Evolutionary conservation across 495 filamentous ascomycete genomes (phyloP).

Genomic region (Penicillium goetzii): DNA sequence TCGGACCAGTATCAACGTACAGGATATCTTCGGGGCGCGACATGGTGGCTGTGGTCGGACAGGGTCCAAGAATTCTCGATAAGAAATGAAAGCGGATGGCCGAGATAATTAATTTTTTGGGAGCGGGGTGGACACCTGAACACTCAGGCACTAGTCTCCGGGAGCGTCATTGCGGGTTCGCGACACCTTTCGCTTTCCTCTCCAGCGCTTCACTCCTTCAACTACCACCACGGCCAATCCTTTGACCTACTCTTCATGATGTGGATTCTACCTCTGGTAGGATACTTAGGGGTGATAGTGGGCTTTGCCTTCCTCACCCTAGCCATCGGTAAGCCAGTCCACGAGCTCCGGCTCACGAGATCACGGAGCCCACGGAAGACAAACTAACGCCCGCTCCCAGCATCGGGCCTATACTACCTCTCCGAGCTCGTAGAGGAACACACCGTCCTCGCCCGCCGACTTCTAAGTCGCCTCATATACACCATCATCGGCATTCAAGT

Average conservation of each 20-base stretch:
- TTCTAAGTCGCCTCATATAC: slow-evolving; percentile 86
- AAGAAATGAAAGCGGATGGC: slow-evolving; percentile 6
- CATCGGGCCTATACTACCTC: slow-evolving; percentile 96
- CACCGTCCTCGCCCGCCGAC: slow-evolving; percentile 84
- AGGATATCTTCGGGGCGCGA: slow-evolving; percentile 94
- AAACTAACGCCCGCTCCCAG: slow-evolving; percentile 47
- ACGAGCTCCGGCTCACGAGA: not conserved
- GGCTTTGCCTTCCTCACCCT: slow-evolving; percentile 94
- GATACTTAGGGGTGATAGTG: slow-evolving; percentile 83
- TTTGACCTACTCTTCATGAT: slow-evolving; percentile 49
- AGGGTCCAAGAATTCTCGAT: slow-evolving; percentile 15
- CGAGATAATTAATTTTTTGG: slow-evolving; percentile 18
- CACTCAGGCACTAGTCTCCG: slow-evolving; percentile 20
- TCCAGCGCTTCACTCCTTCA: not conserved
- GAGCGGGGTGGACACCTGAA: slow-evolving; percentile 31
- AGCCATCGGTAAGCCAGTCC: slow-evolving; percentile 76
- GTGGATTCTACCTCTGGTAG: slow-evolving; percentile 91
- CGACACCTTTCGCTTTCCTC: slow-evolving; percentile 7
- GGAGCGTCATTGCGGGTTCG: slow-evolving; percentile 19
- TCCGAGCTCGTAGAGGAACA: slow-evolving; percentile 98
- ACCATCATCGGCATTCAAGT: slow-evolving; percentile 73
- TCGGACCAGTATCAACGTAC: slow-evolving; percentile 49
- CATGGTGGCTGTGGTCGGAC: slow-evolving; percentile 58
- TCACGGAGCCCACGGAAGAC: not conserved
- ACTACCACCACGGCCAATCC: not conserved